Conservation (phyloP, 2,329 filamentous ascomycete species). For the Emergomyces africanus region DNA sequence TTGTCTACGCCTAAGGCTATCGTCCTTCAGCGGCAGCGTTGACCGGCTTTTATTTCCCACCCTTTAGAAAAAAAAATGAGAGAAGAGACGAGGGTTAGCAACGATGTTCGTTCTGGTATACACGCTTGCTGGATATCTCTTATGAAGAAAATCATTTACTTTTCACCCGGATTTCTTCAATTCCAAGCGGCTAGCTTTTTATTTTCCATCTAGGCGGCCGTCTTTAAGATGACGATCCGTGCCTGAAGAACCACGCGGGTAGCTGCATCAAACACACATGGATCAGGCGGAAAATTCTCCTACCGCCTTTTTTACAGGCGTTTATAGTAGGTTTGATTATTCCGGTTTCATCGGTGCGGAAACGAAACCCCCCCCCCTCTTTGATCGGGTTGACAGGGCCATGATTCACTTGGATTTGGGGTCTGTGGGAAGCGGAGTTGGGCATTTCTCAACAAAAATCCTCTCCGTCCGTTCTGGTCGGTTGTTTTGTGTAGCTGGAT, state of each 20-base stretch:
- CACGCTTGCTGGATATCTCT: not conserved
- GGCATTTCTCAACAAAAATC: not conserved
- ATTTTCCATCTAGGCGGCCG: not conserved
- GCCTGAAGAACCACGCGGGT: not conserved
- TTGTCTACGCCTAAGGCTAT: not conserved
- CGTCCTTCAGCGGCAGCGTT: not conserved
- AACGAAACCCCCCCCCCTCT: not conserved
- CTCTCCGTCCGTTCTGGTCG: not conserved
- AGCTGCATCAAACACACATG: not conserved
- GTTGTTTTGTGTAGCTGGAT: not conserved
- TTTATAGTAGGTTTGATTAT: not conserved
- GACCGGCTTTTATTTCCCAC: not conserved
- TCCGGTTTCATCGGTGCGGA: not conserved
- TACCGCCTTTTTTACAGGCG: not conserved
- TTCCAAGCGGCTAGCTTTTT: not conserved
- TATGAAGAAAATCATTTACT: not conserved
- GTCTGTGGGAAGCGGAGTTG: not conserved
- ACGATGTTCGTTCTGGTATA: not conserved
- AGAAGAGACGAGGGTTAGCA: not conserved
- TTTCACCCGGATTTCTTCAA: not conserved
- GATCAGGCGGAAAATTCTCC: not conserved
- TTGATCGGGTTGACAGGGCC: not conserved
- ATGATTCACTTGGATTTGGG: not conserved
- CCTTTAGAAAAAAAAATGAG: not conserved
- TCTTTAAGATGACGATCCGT: not conserved